Conservation (phyloP, 75 land plant genomes). For the Gnetum montanum region DNA sequence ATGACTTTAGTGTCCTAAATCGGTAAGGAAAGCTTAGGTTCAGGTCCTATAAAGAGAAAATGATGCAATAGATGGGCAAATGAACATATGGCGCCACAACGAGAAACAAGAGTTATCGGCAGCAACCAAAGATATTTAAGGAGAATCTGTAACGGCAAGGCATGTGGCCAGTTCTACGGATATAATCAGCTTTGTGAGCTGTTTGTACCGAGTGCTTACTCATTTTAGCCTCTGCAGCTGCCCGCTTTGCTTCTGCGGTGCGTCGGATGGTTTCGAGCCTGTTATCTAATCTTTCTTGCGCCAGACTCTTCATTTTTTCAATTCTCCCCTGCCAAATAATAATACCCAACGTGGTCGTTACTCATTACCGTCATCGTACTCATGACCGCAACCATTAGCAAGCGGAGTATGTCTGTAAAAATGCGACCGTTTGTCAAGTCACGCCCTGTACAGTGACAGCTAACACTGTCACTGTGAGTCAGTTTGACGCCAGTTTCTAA, state of each 20-base stretch:
- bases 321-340: conserved; percentile 62
- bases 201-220: conserved; percentile 69
- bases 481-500: too few species aligned
- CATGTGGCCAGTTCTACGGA: conserved; percentile 76
- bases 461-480: too few species aligned
- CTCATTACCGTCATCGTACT: too few species aligned
- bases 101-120: neutral
- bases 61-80: neutral
- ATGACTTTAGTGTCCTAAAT: too few species aligned
- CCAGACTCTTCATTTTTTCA: conserved; percentile 66
- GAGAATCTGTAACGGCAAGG: conserved; percentile 53
- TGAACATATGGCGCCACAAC: neutral
- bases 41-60: too few species aligned
- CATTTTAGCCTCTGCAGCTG: conserved; percentile 71
- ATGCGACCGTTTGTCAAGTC: too few species aligned
- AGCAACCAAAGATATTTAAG: conserved; percentile 30
- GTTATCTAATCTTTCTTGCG: conserved; percentile 73
- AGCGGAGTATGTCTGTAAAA: too few species aligned
- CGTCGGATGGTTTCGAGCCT: conserved; percentile 65
- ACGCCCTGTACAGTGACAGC: too few species aligned
- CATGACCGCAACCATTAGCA: too few species aligned
- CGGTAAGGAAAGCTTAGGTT: too few species aligned
- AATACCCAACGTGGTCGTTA: too few species aligned
- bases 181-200: conserved; percentile 69
- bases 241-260: conserved; percentile 76